Evolutionary conservation across 306 rosid genomes (phyloP).

Genomic region (Acmispon strigosus): DNA sequence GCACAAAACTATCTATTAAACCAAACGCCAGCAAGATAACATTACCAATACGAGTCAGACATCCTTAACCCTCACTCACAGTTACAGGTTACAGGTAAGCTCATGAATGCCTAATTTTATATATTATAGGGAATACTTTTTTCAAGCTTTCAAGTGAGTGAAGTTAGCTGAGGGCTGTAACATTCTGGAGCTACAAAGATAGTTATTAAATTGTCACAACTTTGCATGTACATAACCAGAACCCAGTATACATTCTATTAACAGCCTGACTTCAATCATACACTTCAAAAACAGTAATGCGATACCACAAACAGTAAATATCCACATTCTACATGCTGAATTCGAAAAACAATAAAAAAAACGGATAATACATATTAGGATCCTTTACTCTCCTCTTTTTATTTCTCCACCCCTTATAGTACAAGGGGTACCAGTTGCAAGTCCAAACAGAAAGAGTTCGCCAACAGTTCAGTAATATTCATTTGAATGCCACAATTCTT

Average conservation of each 20-base stretch:
- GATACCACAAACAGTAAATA: background rate
- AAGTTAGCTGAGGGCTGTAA: no score
- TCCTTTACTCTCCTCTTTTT: background rate
- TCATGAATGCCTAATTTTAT: no score
- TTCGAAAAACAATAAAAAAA: background rate
- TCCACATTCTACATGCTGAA: background rate
- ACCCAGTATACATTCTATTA: background rate
- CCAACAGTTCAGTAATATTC: background rate
- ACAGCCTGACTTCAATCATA: background rate
- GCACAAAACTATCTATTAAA: constrained; percentile 9
- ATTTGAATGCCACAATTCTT: background rate
- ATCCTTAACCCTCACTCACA: background rate
- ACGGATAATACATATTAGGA: background rate
- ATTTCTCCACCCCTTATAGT: background rate
- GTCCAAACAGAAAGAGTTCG: background rate
- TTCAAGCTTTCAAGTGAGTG: no score
- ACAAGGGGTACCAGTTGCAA: background rate
- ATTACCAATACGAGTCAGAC: background rate
- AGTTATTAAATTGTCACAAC: no score
- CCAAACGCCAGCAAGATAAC: background rate
- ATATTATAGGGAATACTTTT: no score
- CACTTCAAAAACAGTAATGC: background rate
- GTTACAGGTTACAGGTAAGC: no score
- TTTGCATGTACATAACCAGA: background rate
- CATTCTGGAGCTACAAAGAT: no score